Base-by-base conservation (phyloP, 75 land plant species). In the Pseudotsuga menziesii region DNA sequence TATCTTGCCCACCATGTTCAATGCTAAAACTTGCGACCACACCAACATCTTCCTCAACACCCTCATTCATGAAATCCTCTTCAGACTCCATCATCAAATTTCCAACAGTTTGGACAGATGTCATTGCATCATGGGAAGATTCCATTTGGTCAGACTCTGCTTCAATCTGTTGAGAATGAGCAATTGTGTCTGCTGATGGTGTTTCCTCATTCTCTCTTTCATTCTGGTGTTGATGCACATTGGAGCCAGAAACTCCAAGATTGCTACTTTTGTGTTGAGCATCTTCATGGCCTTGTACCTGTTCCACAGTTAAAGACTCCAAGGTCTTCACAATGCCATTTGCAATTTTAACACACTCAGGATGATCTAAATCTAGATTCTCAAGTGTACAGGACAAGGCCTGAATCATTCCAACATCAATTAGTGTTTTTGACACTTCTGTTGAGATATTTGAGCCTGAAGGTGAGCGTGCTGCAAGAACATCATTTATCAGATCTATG, bases 61-160 rank as follows among this genome's bases (percentile, higher is more conserved):
- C 85, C 67, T 93, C 99, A 72, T 89, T 92, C 95, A 94, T 94
- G 58, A 86, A 97, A 62, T 87, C 97, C 81, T 91, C 99, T 77
- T 88, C 99, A 55, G 48, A 36, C 57, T 73, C 82, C 55, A 73
- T 80, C 36, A 60, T 84, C 77, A 82, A 83, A 61, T 82, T 76
- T 20, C 80, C 93, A 75, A 80, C 89, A 88, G 79, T 85, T 90
- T 74, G 87, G 85, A 39, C 85, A 79, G 80, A 82, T 8, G 77
- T 55, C 44, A 78, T 89, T 17, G 59, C 57, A 26, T 82, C 70
- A 76, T 73, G 78, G 25, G 82, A 83, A 19, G 89, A n/a, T 66
- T 87, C 89, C 69, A 62, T 64, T 3, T 81, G 87, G 12, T 80
- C 85, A 70, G 82, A 72, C 14, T 72, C 73, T 4, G 64, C 29